Base-by-base conservation (phyloP, 345 rosid genomes). In the Dimocarpus longan region DNA sequence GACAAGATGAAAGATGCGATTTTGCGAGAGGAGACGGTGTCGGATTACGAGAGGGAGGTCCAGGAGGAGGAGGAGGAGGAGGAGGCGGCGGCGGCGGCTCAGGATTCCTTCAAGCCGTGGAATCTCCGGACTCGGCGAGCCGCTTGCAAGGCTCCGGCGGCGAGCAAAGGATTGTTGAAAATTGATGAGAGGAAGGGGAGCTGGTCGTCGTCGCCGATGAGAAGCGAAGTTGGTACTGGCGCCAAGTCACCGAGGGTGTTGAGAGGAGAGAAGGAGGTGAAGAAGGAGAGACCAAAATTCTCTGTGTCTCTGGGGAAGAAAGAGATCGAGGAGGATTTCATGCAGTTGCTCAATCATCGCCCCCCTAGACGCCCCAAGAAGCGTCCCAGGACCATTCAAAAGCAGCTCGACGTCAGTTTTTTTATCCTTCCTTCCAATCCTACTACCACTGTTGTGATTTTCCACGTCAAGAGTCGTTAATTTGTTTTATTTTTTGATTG, bases 311-410 rank as follows among this genome's bases (percentile, higher is more conserved):
- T 94, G 62, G 48, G 87, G 42, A 91, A 73, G 91, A 87, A 89
- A 82, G 98, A 95, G 90, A 84, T 92, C 80, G 93, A 91, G 67
- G 90, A 86, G 16, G 98, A 95, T 82, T 91, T 80, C 72, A 68
- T 87, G 86, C 71, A 22, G 84, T 80, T 91, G 69, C 12, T 79
- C 0, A 88, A 93, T 21, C 89, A 81, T 6, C 74, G 85, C 68
- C 97, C 97, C 13, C 78, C 87, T 6, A 85, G 96, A 66, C 79
- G 95, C 57, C 96, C 93, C n/a, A 92, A 90, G 91, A 95, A 90
- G 85, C 88, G 95, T 43, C 80, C 88, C 11, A 88, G 89, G 68
- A 56, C 54, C 16, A 82, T 90, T 64, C 99, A 93, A 88, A 93
- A 81, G 78, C 87, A 87, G 52, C 26, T 93, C 79, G 92, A 95